Base-by-base conservation (phyloP, 2,329 filamentous ascomycete genomes). In the Passalora sequoiae region DNA sequence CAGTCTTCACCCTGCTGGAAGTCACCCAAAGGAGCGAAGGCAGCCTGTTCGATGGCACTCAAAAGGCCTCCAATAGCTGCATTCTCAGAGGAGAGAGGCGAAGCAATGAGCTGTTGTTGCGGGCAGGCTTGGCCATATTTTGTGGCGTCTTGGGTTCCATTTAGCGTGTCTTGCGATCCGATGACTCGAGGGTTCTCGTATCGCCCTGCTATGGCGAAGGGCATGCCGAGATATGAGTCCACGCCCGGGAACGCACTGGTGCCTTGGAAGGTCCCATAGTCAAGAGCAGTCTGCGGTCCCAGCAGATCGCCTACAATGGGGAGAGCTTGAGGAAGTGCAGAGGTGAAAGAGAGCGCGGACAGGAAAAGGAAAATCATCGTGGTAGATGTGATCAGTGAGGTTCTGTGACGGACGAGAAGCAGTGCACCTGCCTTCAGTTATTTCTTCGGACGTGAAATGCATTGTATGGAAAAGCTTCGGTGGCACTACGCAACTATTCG, bases 211-310 rank as follows among this genome's bases (percentile, higher is more conserved):
- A 30, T 44, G 2, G 46, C 40, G 6, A 51, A 51, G 10, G 46
- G 49, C 38, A 51, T 51, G 4, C 49, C 46, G 3, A 47, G 41
- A 25, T 38, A 48, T 21, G 30, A 33, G 19, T 38, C 31, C 4
- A 36, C 27, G 25, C 36, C 40, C 8, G 20, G 27, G 17, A 43
- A 35, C 10, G 21, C 28, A 10, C 13, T 28, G 8, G 21, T 46
- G 35, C 47, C 47, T 37, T 43, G 30, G 37, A 50, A 47, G 7
- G 30, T 50, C 21, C 15, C 40, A 43, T 47, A 47, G 40, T 47
- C 47, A 19, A 47, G 47, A 7, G 32, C 7, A 4, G 24, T 19
- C 16, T 8, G 22, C 6, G 40, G 6, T 27, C 24, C 6, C 24
- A 27, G 24, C 24, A 27, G 6, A 27, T 27, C 12, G 24, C 6